A percentile compares a stretch with the other conserved stretches of the same genome.
phyloP scores from a whole-genome alignment of 495 filamentous ascomycete genomes.

The Massariosphaeria phaeospora region DNA sequence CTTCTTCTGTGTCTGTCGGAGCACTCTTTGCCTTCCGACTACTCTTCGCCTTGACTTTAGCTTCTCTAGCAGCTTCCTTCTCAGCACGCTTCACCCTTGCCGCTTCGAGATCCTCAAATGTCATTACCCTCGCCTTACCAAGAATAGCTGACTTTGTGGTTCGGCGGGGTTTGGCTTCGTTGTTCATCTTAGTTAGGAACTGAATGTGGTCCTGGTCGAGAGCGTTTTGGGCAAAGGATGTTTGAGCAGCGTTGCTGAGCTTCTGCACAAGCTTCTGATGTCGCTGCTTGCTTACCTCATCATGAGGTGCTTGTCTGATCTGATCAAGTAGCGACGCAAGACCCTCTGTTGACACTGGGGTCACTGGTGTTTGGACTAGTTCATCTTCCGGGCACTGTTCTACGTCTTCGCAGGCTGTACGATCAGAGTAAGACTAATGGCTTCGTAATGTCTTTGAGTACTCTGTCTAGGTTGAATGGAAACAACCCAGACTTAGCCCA shows the following conservation, averaged over 20 bases:
- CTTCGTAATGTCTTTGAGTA: not conserved
- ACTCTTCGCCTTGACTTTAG: conserved; percentile 8
- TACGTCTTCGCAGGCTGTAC: too few species aligned
- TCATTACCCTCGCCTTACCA: not conserved
- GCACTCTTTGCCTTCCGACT: not conserved
- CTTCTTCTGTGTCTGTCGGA: not conserved
- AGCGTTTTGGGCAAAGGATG: conserved; percentile 2
- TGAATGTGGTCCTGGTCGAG: conserved; percentile 2
- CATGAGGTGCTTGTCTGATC: not conserved
- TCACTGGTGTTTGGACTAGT: not conserved
- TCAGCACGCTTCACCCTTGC: conserved; percentile 3
- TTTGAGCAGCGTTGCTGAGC: conserved; percentile 4
- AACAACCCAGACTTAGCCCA: not conserved
- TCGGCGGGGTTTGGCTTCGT: conserved; percentile 1
- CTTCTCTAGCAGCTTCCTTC: conserved; percentile 6
- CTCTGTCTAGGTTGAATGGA: conserved; percentile 1
- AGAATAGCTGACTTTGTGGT: not conserved
- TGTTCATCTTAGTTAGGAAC: not conserved
- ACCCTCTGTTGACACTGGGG: conserved; percentile 2
- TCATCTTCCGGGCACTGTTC: not conserved
- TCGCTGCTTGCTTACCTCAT: conserved; percentile 1
- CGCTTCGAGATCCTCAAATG: conserved; percentile 5
- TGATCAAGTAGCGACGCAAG: not conserved
- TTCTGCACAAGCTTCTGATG: conserved; percentile 5
- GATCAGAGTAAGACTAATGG: too few species aligned